These are phyloP conservation scores for Thalassiosira hispida DNA, from an alignment of 352 stramenopile species.

Conservation along the genomic window DNA sequence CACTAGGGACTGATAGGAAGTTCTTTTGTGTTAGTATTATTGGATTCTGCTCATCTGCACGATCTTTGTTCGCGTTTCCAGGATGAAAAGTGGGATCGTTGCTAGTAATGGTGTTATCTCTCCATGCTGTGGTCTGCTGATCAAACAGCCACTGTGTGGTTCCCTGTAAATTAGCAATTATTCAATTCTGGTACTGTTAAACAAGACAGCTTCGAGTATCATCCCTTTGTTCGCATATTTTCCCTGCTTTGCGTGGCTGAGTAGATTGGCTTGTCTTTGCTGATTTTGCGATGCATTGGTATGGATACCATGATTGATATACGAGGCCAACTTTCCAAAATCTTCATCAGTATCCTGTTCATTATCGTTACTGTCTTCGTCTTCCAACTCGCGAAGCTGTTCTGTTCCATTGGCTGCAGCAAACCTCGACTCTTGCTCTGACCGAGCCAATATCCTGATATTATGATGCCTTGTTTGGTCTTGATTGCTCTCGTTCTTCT, in stretches of 20 bases:
- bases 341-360: slow-evolving; percentile 17
- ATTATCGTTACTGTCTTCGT: slow-evolving; percentile 9
- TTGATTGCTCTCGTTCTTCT: not conserved
- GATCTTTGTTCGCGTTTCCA: too few relatives aligned
- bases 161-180: too few relatives aligned
- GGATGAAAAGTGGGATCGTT: too few relatives aligned
- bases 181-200: too few relatives aligned
- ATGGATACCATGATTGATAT: slow-evolving; percentile 17
- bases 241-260: slow-evolving; percentile 18
- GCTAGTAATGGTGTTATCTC: too few relatives aligned
- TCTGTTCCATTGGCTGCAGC: not conserved
- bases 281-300: slow-evolving; percentile 29
- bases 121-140: too few relatives aligned
- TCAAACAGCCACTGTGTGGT: too few relatives aligned
- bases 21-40: too few relatives aligned
- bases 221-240: slow-evolving; percentile 28
- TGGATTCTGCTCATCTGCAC: too few relatives aligned
- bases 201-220: slow-evolving; percentile 30
- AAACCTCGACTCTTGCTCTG: slow-evolving; percentile 14
- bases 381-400: slow-evolving; percentile 18
- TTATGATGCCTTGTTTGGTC: slow-evolving; percentile 14
- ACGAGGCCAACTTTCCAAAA: slow-evolving; percentile 21
- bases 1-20: too few relatives aligned
- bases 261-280: slow-evolving; percentile 20
- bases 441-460: slow-evolving; percentile 21